These are phyloP conservation scores for Chlamydomonas asymmetrica DNA, from an alignment of 139 green algal genomes.

Conservation along the genomic window DNA sequence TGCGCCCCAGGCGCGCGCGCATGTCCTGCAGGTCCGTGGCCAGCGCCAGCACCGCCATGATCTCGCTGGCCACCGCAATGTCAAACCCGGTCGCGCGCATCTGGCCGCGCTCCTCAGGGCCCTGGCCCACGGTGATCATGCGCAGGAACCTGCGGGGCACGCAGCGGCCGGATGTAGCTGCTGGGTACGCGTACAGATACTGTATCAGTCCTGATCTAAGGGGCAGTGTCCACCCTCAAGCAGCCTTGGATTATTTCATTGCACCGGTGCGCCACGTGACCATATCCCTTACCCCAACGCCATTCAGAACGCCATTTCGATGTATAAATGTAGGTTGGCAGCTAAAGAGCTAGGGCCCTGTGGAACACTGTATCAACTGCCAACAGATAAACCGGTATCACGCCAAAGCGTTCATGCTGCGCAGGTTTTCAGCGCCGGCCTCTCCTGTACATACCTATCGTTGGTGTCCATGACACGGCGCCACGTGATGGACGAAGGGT, in stretches of 20 bases:
- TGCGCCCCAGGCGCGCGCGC: slow-evolving; percentile 85
- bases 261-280: too few relatives aligned
- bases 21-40: slow-evolving; percentile 87
- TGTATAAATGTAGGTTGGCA: too few relatives aligned
- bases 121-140: slow-evolving; percentile 84
- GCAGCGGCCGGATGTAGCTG: background rate
- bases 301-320: too few relatives aligned
- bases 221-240: too few relatives aligned
- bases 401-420: too few relatives aligned
- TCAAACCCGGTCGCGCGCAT: slow-evolving; percentile 88
- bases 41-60: slow-evolving; percentile 99
- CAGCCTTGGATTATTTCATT: too few relatives aligned
- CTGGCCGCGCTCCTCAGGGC: slow-evolving; percentile 66
- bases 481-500: slow-evolving; percentile 90
- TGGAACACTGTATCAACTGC: too few relatives aligned
- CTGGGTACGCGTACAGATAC: background rate
- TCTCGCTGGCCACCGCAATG: slow-evolving; percentile 89
- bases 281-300: too few relatives aligned
- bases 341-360: too few relatives aligned
- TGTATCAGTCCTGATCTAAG: too few relatives aligned
- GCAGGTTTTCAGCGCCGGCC: too few relatives aligned
- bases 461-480: slow-evolving; percentile 97
- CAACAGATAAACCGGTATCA: too few relatives aligned
- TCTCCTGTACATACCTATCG: slow-evolving; percentile 82
- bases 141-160: slow-evolving; percentile 74